These are phyloP conservation scores for Ganoderma multipileum DNA, from an alignment of 1,284 basidiomycete genomes.

Conservation along the genomic window DNA sequence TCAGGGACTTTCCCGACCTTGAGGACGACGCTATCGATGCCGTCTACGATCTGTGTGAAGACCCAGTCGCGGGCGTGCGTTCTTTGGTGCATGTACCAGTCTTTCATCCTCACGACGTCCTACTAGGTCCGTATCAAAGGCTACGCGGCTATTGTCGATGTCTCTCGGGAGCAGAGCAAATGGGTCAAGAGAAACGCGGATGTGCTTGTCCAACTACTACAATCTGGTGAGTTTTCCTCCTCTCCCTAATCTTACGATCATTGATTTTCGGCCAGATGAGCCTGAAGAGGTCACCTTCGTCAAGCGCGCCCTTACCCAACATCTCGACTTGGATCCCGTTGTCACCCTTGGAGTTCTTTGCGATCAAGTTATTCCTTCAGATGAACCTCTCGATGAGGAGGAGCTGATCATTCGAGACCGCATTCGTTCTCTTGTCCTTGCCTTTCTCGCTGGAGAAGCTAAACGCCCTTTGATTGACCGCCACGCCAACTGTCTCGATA, in stretches of 20 bases:
- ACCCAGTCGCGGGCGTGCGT: conserved; percentile 60
- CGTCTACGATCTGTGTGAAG: conserved; percentile 78
- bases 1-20: conserved; percentile 70
- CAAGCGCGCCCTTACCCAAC: conserved; percentile 62
- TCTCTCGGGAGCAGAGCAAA: conserved; percentile 65
- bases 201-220: conserved; percentile 75
- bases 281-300: conserved; percentile 67
- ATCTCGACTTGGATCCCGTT: conserved; percentile 67
- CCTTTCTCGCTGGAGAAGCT: conserved; percentile 62
- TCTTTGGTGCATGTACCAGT: neutral
- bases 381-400: conserved; percentile 61
- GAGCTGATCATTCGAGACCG: conserved; percentile 64
- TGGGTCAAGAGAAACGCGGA: conserved; percentile 76
- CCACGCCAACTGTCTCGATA: conserved; percentile 50
- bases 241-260: conserved; percentile 7
- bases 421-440: conserved; percentile 62
- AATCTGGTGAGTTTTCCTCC: conserved; percentile 61
- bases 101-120: conserved; percentile 18
- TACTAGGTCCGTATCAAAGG: conserved; percentile 71
- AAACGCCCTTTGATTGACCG: conserved; percentile 53
- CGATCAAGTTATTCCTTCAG: conserved; percentile 64
- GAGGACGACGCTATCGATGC: conserved; percentile 78
- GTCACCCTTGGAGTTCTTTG: conserved; percentile 70
- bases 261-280: conserved; percentile 56
- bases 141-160: conserved; percentile 64